phyloP scores from a whole-genome alignment of 108 stramenopile genomes.

The Cylindrotheca fusiformis region DNA sequence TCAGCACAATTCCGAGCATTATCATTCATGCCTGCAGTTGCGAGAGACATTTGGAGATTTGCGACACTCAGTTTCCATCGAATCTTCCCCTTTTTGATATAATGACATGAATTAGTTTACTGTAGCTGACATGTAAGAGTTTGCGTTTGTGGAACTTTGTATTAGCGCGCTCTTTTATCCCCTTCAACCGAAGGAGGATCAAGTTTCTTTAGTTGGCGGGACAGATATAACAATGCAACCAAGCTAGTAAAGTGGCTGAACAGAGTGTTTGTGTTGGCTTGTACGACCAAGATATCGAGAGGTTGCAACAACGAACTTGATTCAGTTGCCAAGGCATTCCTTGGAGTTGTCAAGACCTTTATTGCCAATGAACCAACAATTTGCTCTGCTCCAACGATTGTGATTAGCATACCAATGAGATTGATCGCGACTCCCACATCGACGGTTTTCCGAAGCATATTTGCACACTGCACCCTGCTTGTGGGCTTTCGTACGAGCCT shows the following conservation, averaged over 20 bases:
- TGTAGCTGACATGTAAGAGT: too few relatives aligned
- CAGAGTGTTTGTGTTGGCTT: slow-evolving; percentile 93
- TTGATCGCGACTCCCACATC: slow-evolving; percentile 71
- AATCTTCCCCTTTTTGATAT: not conserved
- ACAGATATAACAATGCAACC: slow-evolving; percentile 64
- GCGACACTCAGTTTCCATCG: not conserved
- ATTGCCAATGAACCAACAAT: slow-evolving; percentile 89
- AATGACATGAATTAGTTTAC: too few relatives aligned
- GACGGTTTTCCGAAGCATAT: slow-evolving; percentile 72
- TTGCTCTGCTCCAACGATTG: slow-evolving; percentile 82
- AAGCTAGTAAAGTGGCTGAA: slow-evolving; percentile 87
- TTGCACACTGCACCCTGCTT: slow-evolving; percentile 54
- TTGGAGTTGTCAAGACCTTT: slow-evolving; percentile 68
- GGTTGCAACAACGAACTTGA: slow-evolving; percentile 55
- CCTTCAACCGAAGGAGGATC: slow-evolving; percentile 69
- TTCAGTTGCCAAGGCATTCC: slow-evolving; percentile 9
- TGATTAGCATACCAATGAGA: slow-evolving; percentile 78
- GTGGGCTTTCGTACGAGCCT: slow-evolving; percentile 48
- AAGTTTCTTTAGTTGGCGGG: slow-evolving; percentile 50
- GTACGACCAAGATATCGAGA: slow-evolving; percentile 86
- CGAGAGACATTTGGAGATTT: not conserved
- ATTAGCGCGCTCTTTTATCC: slow-evolving; percentile 22
- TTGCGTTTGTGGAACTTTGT: too few relatives aligned
- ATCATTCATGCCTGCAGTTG: slow-evolving; percentile 27
- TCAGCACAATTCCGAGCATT: slow-evolving; percentile 28